These are phyloP conservation scores for Kickxella alabastrina DNA, from an alignment of 192 early-diverging fungal species.

Conservation along the genomic window DNA sequence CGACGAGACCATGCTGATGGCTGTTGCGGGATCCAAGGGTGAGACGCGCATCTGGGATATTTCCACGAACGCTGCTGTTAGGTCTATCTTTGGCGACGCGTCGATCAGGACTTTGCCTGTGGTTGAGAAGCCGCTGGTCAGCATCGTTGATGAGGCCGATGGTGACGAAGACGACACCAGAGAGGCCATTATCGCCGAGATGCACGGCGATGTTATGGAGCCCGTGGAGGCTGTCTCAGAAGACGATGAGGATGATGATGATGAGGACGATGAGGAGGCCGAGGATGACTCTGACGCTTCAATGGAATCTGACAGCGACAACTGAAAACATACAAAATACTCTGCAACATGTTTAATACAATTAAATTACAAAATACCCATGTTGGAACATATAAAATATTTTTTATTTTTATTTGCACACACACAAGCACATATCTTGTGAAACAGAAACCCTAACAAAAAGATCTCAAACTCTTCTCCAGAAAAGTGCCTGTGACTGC, in stretches of 20 bases:
- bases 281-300: slow-evolving; percentile 24
- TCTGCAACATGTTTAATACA: no score
- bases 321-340: no score
- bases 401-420: not conserved
- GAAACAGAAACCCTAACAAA: not conserved
- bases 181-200: slow-evolving; percentile 42
- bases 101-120: slow-evolving; percentile 7
- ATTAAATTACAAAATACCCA: slow-evolving; percentile 1
- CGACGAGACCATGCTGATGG: slow-evolving; percentile 86
- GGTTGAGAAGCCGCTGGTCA: slow-evolving; percentile 53
- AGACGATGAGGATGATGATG: slow-evolving; percentile 34
- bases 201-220: slow-evolving; percentile 14
- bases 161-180: slow-evolving; percentile 46
- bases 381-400: not conserved
- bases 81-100: slow-evolving; percentile 41
- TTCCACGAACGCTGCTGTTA: slow-evolving; percentile 78
- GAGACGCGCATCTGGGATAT: slow-evolving; percentile 93
- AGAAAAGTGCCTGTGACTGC: no score
- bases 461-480: not conserved
- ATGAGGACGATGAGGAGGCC: slow-evolving; percentile 22
- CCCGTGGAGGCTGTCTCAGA: not conserved
- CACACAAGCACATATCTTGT: no score
- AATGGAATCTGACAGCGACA: slow-evolving; percentile 27
- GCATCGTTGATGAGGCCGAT: slow-evolving; percentile 37
- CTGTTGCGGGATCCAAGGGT: slow-evolving; percentile 84